Percentiles rank a stretch among this genome's conserved stretches.
These are phyloP conservation scores for Penicillium pancosmium DNA, from an alignment of 495 filamentous ascomycete genomes.

Conservation along the genomic window DNA sequence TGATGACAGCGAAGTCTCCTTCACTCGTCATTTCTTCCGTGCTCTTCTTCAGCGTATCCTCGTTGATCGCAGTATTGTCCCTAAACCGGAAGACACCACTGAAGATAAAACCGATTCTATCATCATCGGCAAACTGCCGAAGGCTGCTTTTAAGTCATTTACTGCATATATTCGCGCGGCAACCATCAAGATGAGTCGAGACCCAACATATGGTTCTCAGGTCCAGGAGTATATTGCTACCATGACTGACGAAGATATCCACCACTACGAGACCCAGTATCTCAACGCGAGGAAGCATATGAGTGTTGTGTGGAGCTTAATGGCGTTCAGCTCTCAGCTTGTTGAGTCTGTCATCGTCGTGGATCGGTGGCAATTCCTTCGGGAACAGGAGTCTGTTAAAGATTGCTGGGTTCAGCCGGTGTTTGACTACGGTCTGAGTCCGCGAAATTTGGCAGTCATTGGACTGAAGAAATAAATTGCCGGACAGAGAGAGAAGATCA, in stretches of 20 bases:
- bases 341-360: slow-evolving; percentile 89
- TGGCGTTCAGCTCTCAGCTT: slow-evolving; percentile 90
- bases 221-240: slow-evolving; percentile 61
- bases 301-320: slow-evolving; percentile 85
- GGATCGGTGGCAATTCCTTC: slow-evolving; percentile 88
- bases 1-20: slow-evolving; percentile 80
- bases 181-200: slow-evolving; percentile 66
- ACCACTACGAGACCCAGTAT: slow-evolving; percentile 66
- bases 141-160: slow-evolving; percentile 78
- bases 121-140: slow-evolving; percentile 83
- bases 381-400: slow-evolving; percentile 66
- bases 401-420: slow-evolving; percentile 90
- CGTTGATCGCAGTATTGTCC: slow-evolving; percentile 74
- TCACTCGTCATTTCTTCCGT: slow-evolving; percentile 92
- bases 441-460: slow-evolving; percentile 85
- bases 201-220: slow-evolving; percentile 56
- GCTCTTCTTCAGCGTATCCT: slow-evolving; percentile 89
- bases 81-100: slow-evolving; percentile 47
- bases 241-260: slow-evolving; percentile 74
- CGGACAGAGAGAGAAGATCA: too few relatives aligned
- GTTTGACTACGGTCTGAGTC: slow-evolving; percentile 88
- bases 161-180: slow-evolving; percentile 78
- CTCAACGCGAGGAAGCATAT: slow-evolving; percentile 74
- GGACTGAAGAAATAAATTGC: slow-evolving; percentile 67
- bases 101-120: slow-evolving; percentile 44